Base-by-base conservation (phyloP, 306 rosid species). In the Vachellia pachyceras region DNA sequence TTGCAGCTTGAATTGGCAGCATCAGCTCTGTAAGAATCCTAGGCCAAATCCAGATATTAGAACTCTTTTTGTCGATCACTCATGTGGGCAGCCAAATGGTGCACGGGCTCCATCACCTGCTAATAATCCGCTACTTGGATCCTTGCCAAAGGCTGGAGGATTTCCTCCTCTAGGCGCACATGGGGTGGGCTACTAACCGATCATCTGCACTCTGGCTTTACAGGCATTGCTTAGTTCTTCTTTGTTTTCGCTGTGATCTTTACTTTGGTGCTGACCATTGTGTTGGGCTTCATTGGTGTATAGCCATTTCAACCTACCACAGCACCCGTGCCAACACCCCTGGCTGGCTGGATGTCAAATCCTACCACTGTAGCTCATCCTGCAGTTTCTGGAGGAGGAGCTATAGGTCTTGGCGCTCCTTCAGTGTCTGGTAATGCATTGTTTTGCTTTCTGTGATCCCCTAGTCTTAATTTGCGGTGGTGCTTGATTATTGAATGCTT, bases 331-430 rank as follows among this genome's bases (percentile, higher is more conserved):
- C 85, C 97, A 55, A 69, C 91, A 67, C 98, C 97, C 74, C 90
- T 92, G 73, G 97, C 98, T 50, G 97, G 98, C 83, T 94, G 98
- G 98, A 94, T 94, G 97, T 92, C 98, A 81, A 94, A 87, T 86
- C 91, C 98, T 82, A 85, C 97, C 35, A 86, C 94, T 47, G 95
- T 92, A 77, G 83, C 95, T 73, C 97, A 92, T 86, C 81, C 97
- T 40, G 89, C 97, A 10, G 97, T 92, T 73, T 90, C 97, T 78
- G 97, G 92, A 77, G 98, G 92, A 57, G 92, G 92, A 83, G 94
- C 90, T 80, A 94, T 94, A 66, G 97, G 97, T 84, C 97, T 94
- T 69, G 97, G 95, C 77, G 91, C 91, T 80, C 97, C 98, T 78
- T 94, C 97, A 49, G 92, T 94, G 77, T 91, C 98, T 44, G 97